phyloP scores from a whole-genome alignment of 768 basidiomycete genomes.

The Candolleomyces aberdarensis region DNA sequence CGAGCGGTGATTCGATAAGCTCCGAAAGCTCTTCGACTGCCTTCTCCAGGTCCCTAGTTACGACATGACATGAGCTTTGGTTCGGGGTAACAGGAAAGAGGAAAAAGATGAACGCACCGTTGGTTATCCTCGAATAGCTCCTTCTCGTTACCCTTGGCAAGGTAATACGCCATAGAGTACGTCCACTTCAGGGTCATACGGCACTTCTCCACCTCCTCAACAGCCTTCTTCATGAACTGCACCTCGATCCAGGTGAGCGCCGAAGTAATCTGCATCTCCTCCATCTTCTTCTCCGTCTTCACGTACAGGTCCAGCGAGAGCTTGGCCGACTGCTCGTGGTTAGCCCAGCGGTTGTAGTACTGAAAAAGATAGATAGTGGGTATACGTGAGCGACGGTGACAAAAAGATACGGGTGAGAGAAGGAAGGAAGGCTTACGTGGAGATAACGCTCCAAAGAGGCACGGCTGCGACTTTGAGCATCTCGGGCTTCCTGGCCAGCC shows the following conservation, averaged over 20 bases:
- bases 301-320: constrained; percentile 88
- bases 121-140: constrained; percentile 98
- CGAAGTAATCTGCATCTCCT: constrained; percentile 95
- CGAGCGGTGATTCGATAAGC: constrained; percentile 87
- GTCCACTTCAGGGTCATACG: constrained; percentile 98
- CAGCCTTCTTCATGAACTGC: constrained; percentile 98
- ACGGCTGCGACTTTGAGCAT: constrained; percentile 86
- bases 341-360: constrained; percentile 99
- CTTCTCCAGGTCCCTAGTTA: constrained; percentile 77
- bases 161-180: constrained; percentile 98
- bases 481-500: constrained; percentile 80
- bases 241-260: constrained; percentile 97
- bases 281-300: constrained; percentile 99
- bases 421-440: constrained; percentile 58
- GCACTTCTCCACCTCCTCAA: constrained; percentile 87
- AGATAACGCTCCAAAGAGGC: constrained; percentile 94
- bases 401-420: constrained; percentile 1
- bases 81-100: neutral
- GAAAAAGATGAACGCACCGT: constrained; percentile 43
- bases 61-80: neutral
- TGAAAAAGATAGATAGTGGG: constrained; percentile 23
- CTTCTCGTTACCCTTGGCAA: constrained; percentile 87
- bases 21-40: constrained; percentile 96
- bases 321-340: constrained; percentile 99
- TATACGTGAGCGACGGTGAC: neutral